A percentile compares a stretch with the other conserved stretches of the same genome.
phyloP scores from a whole-genome alignment of 73 alveolate genomes.

The Paramecium sonneborni region DNA sequence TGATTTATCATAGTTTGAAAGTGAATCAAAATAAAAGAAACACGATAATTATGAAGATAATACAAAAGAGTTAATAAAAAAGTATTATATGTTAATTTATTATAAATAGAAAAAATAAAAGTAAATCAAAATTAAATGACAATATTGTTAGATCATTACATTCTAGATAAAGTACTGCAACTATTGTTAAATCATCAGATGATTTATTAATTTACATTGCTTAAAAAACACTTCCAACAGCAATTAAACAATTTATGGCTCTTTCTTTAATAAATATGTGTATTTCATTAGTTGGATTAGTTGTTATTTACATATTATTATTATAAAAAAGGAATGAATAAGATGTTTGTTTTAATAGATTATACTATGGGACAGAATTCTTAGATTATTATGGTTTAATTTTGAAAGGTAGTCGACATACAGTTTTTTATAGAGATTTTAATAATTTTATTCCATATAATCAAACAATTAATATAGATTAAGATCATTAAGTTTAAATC shows the following conservation, averaged over 20 bases:
- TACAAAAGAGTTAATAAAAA: neutral
- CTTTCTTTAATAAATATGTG: neutral
- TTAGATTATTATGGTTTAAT: neutral
- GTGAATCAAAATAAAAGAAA: neutral
- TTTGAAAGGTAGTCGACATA: neutral
- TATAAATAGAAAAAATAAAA: neutral
- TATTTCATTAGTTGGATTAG: neutral
- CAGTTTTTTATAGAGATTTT: neutral
- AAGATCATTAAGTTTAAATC: neutral
- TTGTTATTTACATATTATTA: neutral
- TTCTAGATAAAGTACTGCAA: neutral
- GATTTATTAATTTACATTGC: neutral
- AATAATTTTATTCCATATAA: neutral
- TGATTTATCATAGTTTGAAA: neutral
- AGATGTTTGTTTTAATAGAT: neutral
- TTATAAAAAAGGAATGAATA: neutral
- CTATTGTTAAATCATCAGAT: neutral
- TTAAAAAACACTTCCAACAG: neutral
- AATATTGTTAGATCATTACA: neutral
- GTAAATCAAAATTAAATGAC: neutral
- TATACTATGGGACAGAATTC: neutral
- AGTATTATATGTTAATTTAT: neutral
- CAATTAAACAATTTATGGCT: neutral
- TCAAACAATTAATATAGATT: neutral
- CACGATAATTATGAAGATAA: neutral